phyloP scores from a whole-genome alignment of 371 early-diverging fungal species.

The Conidiobolus incongruus region DNA sequence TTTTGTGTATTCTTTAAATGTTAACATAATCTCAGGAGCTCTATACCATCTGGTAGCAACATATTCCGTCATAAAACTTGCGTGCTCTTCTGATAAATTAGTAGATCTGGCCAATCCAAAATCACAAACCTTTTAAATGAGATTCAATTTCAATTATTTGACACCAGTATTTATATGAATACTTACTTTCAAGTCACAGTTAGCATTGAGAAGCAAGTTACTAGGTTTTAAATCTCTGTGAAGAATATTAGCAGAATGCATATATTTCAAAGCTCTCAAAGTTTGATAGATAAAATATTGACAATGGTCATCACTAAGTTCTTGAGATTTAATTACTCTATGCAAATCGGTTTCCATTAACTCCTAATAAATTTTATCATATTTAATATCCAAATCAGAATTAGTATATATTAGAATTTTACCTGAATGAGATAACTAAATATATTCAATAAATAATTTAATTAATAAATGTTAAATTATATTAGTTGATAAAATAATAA shows the following conservation, averaged over 20 bases:
- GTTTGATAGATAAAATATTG: conserved; percentile 97
- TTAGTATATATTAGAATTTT: background rate
- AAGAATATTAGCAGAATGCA: conserved; percentile 93
- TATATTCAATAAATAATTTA: conserved; percentile 2
- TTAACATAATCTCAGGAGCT: too few relatives aligned
- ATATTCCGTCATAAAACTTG: conserved; percentile 91
- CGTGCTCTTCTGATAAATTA: conserved; percentile 59
- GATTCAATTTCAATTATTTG: background rate
- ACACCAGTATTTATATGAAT: too few relatives aligned
- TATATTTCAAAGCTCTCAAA: conserved; percentile 85
- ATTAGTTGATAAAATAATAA: too few relatives aligned
- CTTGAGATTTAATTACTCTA: conserved; percentile 91
- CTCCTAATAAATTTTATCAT: conserved; percentile 37
- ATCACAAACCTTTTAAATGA: conserved; percentile 51
- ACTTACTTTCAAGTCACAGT: conserved; percentile 79
- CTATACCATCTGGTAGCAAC: conserved; percentile 97
- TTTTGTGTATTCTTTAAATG: conserved; percentile 82
- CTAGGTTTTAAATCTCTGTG: conserved; percentile 96
- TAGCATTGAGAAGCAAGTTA: conserved; percentile 88
- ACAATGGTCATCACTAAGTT: conserved; percentile 89
- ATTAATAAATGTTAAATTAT: conserved; percentile 13
- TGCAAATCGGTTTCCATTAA: conserved; percentile 98
- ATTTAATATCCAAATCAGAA: conserved; percentile 11
- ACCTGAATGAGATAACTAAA: conserved; percentile 28
- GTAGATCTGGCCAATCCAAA: conserved; percentile 84